These are phyloP conservation scores for Rhynchospora breviuscula DNA, from an alignment of 176 grass and related monocot genomes.

Conservation along the genomic window DNA sequence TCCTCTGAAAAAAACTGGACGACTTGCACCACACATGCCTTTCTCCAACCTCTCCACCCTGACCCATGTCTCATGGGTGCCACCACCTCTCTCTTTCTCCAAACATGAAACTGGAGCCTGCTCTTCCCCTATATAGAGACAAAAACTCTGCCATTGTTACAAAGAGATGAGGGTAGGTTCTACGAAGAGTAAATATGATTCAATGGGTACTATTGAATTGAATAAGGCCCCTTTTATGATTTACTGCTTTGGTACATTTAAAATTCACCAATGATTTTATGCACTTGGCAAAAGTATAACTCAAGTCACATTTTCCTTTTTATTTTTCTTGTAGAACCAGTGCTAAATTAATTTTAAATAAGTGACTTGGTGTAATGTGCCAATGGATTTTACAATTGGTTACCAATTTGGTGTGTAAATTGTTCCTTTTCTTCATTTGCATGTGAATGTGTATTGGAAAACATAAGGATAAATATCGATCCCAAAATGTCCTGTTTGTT, in stretches of 20 bases:
- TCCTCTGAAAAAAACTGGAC: slow-evolving; percentile 74
- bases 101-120: slow-evolving; percentile 35
- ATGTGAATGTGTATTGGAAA: neutral
- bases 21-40: slow-evolving; percentile 67
- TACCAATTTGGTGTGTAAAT: neutral
- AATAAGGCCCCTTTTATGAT: neutral
- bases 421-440: neutral
- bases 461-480: neutral
- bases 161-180: neutral
- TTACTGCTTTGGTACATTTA: neutral
- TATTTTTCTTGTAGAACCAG: neutral
- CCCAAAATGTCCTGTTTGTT: neutral
- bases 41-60: slow-evolving; percentile 70
- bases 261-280: neutral
- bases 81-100: slow-evolving; percentile 40
- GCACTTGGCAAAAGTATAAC: neutral
- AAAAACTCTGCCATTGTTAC: neutral
- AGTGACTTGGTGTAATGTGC: neutral
- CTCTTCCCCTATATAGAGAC: neutral
- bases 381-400: neutral
- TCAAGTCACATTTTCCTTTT: neutral
- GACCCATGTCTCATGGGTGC: slow-evolving; percentile 63
- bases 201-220: neutral
- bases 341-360: neutral
- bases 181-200: neutral